Evolutionary conservation across 768 basidiomycete genomes (phyloP).

Genomic region (Tricholoma sp.): DNA sequence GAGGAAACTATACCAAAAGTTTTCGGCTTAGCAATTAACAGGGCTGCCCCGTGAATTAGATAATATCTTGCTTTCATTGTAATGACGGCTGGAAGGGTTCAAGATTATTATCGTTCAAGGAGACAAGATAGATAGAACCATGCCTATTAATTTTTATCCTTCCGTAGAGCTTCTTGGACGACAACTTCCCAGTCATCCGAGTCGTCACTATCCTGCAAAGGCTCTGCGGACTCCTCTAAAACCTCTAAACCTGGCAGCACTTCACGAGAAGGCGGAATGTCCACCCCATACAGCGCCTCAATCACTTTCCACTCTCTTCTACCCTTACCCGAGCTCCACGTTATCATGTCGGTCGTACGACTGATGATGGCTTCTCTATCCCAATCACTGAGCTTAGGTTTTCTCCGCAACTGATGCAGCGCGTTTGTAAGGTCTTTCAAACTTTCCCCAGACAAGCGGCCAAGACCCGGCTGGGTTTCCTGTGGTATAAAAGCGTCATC

Average conservation of each 20-base stretch:
- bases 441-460: slow-evolving; percentile 3
- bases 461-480: background rate
- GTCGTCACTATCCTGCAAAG: background rate
- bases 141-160: background rate
- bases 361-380: slow-evolving; percentile 15
- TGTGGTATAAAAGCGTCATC: slow-evolving; percentile 52
- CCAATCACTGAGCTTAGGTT: slow-evolving; percentile 37
- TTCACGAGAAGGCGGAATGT: slow-evolving; percentile 16
- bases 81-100: background rate
- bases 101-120: background rate
- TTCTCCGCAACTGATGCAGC: slow-evolving; percentile 20
- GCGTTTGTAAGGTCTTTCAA: slow-evolving; percentile 13
- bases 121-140: background rate
- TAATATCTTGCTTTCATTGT: background rate
- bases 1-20: slow-evolving; percentile 35
- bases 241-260: slow-evolving; percentile 43
- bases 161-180: background rate
- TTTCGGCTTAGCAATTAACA: slow-evolving; percentile 21
- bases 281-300: slow-evolving; percentile 50
- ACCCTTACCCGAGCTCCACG: slow-evolving; percentile 24
- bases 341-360: background rate
- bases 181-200: background rate
- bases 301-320: slow-evolving; percentile 40
- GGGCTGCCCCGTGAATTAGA: background rate
- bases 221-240: slow-evolving; percentile 32